Percentiles rank a stretch among this genome's conserved stretches.
phyloP scores from a whole-genome alignment of 2,329 filamentous ascomycete genomes.

The Aspergillus calidoustus region DNA sequence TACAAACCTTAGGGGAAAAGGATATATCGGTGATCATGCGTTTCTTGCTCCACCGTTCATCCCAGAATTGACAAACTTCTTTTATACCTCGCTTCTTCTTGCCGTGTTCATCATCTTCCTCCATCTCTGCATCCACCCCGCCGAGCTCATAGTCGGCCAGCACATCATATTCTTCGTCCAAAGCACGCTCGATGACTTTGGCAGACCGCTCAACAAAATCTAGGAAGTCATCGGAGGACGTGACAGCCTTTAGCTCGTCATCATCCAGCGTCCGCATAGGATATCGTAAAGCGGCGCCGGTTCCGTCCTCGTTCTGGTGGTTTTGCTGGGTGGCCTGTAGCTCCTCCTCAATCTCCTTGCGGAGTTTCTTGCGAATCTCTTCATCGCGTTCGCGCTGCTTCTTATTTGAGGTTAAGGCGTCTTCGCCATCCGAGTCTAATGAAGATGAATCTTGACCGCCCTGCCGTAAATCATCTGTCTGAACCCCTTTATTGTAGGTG shows the following conservation, averaged over 20 bases:
- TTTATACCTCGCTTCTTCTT: slow-evolving; percentile 58
- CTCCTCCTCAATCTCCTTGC: slow-evolving; percentile 91
- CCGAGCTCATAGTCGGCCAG: slow-evolving; percentile 90
- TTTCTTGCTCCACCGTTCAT: slow-evolving; percentile 95
- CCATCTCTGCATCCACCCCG: slow-evolving; percentile 70
- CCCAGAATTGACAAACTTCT: slow-evolving; percentile 91
- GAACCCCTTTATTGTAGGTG: slow-evolving; percentile 96
- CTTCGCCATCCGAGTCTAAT: slow-evolving; percentile 67
- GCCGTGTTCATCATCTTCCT: slow-evolving; percentile 72
- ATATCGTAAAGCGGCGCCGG: slow-evolving; percentile 61
- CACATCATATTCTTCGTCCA: slow-evolving; percentile 96
- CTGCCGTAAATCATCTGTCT: slow-evolving; percentile 75
- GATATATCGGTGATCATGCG: slow-evolving; percentile 94
- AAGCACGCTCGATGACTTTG: slow-evolving; percentile 92
- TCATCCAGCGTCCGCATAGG: slow-evolving; percentile 77
- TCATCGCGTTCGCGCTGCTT: slow-evolving; percentile 84
- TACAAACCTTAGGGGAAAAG: slow-evolving; percentile 80
- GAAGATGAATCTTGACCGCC: slow-evolving; percentile 58
- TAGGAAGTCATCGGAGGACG: slow-evolving; percentile 88
- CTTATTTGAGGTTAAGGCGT: slow-evolving; percentile 65
- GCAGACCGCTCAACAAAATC: slow-evolving; percentile 95
- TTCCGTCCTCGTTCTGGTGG: slow-evolving; percentile 38
- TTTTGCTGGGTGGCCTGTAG: slow-evolving; percentile 69
- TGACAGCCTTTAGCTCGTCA: slow-evolving; percentile 89
- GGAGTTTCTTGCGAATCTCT: slow-evolving; percentile 81